Conservation (phyloP, 2,329 filamentous ascomycete genomes). For the Fusarium sp. region DNA sequence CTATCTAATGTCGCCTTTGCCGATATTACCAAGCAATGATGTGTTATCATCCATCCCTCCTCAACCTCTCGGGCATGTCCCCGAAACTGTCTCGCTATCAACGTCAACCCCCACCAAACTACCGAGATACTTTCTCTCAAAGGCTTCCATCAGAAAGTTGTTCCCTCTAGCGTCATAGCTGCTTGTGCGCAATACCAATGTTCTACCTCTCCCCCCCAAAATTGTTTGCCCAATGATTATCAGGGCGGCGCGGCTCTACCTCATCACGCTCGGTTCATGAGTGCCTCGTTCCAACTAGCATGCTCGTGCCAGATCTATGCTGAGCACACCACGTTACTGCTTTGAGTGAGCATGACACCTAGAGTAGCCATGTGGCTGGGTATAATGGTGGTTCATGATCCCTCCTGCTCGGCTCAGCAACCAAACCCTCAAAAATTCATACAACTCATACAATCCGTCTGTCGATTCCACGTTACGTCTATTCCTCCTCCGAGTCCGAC, state of each 20-base stretch:
- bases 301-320: slow-evolving; percentile 19
- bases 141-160: background rate
- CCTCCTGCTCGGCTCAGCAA: slow-evolving; percentile 31
- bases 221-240: slow-evolving; percentile 24
- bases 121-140: slow-evolving; percentile 2
- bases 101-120: background rate
- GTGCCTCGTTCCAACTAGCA: slow-evolving; percentile 26
- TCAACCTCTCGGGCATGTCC: slow-evolving; percentile 14
- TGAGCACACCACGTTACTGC: slow-evolving; percentile 18
- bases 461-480: slow-evolving; percentile 39
- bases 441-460: slow-evolving; percentile 42
- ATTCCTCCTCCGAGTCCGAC: slow-evolving; percentile 59
- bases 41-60: background rate
- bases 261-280: slow-evolving; percentile 22
- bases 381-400: slow-evolving; percentile 43
- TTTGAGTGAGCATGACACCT: slow-evolving; percentile 37
- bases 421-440: slow-evolving; percentile 36
- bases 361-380: slow-evolving; percentile 41
- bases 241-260: slow-evolving; percentile 29
- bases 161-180: background rate
- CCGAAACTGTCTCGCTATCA: slow-evolving; percentile 1
- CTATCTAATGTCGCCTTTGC: slow-evolving; percentile 9
- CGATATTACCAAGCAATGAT: slow-evolving; percentile 15
- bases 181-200: slow-evolving; percentile 3
- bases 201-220: slow-evolving; percentile 8